phyloP scores from a whole-genome alignment of 139 green algal species.

The Diplosphaera chodatii region DNA sequence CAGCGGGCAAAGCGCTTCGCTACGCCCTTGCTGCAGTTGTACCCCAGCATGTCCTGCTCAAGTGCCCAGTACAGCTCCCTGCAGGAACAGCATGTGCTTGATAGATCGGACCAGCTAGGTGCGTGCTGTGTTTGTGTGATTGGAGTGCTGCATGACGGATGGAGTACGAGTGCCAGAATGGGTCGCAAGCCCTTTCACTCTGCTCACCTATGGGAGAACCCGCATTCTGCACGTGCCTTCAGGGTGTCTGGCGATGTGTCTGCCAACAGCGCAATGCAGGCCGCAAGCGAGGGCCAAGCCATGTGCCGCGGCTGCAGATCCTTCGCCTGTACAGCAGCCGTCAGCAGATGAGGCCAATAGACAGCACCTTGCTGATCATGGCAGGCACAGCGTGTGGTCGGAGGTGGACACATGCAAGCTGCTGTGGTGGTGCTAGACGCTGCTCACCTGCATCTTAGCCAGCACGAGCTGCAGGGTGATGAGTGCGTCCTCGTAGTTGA shows the following conservation, averaged over 20 bases:
- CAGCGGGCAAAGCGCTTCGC: not conserved
- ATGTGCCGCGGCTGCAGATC: not conserved
- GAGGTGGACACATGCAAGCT: no score
- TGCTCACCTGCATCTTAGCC: not conserved
- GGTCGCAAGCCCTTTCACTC: not conserved
- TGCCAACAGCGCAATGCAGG: not conserved
- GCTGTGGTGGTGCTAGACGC: no score
- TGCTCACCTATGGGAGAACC: not conserved
- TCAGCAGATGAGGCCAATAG: no score
- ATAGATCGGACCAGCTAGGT: no score
- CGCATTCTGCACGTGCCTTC: not conserved
- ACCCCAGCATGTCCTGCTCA: not conserved
- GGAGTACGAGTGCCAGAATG: no score
- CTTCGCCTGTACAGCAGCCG: not conserved
- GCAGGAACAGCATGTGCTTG: no score
- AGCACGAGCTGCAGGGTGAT: not conserved
- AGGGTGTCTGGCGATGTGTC: not conserved
- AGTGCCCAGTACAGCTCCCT: not conserved
- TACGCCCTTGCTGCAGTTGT: not conserved
- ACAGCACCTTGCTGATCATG: no score
- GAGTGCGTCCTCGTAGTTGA: not conserved
- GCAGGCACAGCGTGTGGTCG: no score
- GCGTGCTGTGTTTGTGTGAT: no score
- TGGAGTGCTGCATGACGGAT: no score
- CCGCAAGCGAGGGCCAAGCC: not conserved